Evolutionary conservation across 2,329 filamentous ascomycete genomes (phyloP), one percentile per base, ranked within the genome.

Genomic region (Sporothrix brunneoviolacea): DNA sequence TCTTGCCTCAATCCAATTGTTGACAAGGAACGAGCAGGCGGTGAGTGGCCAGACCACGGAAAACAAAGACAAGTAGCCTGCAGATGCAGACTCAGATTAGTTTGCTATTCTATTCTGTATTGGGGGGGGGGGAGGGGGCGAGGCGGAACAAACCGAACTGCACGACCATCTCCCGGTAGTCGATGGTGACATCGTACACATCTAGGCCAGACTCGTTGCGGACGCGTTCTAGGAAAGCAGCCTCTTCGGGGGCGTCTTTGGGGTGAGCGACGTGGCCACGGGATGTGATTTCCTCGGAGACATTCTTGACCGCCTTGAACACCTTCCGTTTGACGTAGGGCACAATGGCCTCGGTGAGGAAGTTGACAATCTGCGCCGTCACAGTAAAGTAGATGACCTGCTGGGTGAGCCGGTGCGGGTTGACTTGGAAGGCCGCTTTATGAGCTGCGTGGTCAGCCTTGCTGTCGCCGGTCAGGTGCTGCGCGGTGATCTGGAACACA

Each of bases 381-480:
- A 97, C 88, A 0, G 91, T 95, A 56, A 95, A 93, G 70, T 95
- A 97, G 56, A 96, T 93, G 64, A 96, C 88, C 65, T 97, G 91
- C 59, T 90, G 87, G 59, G 84, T 86, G 32, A 97, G 80, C 15
- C 93, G 79, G 57, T 83, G 77, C 0, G 89, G 85, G 62, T 97
- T 90, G 68, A 96, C 87, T 47, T 82, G 75, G 65, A 96, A 98
- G 27, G 41, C 21, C 78, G 74, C 44, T 19, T 36, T 40, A n/a
- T 18, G 32, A 7, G 27, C 43, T 22, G 30, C 30, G 15, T 30
- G 33, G 38, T 27, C 45, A 15, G 38, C 68, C 62, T 89, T 84
- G 54, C 91, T 83, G 57, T 86, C 80, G 50, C 88, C 82, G 0
- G 84, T 85, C 57, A 95, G 83, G 1, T 82, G 83, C 60, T 82